phyloP scores from a whole-genome alignment of 306 rosid genomes.

The Cucurbita moschata region DNA sequence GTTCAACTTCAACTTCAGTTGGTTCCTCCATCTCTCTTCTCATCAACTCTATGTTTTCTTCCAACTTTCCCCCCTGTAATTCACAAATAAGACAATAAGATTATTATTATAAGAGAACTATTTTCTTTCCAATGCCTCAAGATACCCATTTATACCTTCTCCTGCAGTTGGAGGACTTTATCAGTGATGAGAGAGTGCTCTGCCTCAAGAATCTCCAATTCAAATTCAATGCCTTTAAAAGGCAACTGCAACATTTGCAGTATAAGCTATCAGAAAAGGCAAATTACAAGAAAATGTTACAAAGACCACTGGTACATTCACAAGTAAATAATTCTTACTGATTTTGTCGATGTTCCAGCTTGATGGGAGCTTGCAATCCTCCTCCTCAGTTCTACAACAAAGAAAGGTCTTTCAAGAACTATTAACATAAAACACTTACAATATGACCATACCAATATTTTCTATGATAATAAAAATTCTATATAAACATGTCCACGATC shows the following conservation, averaged over 20 bases:
- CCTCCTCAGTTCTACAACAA: slow-evolving; percentile 55
- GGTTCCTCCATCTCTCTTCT: slow-evolving; percentile 89
- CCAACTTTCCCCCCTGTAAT: slow-evolving; percentile 60
- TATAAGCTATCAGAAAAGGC: slow-evolving; percentile 1
- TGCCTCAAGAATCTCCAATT: slow-evolving; percentile 68
- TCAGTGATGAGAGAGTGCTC: slow-evolving; percentile 47
- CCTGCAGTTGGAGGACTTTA: slow-evolving; percentile 53
- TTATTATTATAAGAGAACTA: background rate
- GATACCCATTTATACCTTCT: slow-evolving; percentile 18
- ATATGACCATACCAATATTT: background rate
- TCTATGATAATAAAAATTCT: background rate
- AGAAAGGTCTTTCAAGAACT: slow-evolving; percentile 6
- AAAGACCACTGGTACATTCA: background rate
- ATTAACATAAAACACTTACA: background rate
- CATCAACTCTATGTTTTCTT: slow-evolving; percentile 56
- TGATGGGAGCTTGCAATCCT: slow-evolving; percentile 39
- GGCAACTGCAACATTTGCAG: slow-evolving; percentile 37
- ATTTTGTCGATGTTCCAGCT: slow-evolving; percentile 37
- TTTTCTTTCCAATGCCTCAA: background rate
- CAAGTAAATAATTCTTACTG: slow-evolving; percentile 28
- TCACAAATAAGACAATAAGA: background rate
- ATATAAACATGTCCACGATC: background rate
- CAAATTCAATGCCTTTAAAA: slow-evolving; percentile 64
- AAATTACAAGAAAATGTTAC: background rate
- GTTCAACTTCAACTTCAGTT: slow-evolving; percentile 75